A percentile compares a stretch with the other conserved stretches of the same genome.
Conservation (phyloP, 768 basidiomycete genomes). For the Lactarius hatsudake region DNA sequence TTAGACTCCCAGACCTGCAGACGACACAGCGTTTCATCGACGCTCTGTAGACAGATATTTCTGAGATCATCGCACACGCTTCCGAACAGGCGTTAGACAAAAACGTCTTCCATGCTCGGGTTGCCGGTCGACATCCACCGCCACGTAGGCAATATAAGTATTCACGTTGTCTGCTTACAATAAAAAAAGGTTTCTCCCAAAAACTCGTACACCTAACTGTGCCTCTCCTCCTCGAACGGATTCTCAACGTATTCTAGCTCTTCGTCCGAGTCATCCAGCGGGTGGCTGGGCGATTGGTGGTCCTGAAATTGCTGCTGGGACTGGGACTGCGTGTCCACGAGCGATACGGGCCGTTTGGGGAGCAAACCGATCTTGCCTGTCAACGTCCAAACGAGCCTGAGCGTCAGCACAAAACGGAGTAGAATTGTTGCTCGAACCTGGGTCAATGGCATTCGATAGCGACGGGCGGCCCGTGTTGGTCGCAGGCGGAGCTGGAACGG, state of each 20-base stretch:
- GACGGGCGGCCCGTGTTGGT: slow-evolving; percentile 21
- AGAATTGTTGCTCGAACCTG: slow-evolving; percentile 12
- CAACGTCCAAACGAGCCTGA: neutral
- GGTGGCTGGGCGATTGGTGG: neutral
- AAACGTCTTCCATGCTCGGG: no score
- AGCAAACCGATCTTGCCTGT: slow-evolving; percentile 31
- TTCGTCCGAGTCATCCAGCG: slow-evolving; percentile 25
- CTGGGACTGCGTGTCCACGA: slow-evolving; percentile 18
- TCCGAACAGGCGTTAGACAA: no score
- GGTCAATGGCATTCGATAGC: slow-evolving; percentile 19
- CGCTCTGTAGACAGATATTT: no score
- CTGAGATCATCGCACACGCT: no score
- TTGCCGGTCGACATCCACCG: no score
- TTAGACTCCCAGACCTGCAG: no score
- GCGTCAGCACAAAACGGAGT: neutral
- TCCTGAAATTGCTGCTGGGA: neutral
- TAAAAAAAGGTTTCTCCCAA: neutral
- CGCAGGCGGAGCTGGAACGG: neutral
- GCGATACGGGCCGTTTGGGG: slow-evolving; percentile 32
- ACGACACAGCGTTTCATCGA: no score
- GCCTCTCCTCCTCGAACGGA: slow-evolving; percentile 30
- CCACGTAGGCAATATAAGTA: no score
- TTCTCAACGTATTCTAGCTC: slow-evolving; percentile 32
- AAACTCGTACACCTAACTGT: slow-evolving; percentile 11
- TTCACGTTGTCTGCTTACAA: neutral